Percentiles rank a stretch among this genome's conserved stretches.
Evolutionary conservation across 805 yeast species (phyloP).

Genomic region (Candida tallmaniae): DNA sequence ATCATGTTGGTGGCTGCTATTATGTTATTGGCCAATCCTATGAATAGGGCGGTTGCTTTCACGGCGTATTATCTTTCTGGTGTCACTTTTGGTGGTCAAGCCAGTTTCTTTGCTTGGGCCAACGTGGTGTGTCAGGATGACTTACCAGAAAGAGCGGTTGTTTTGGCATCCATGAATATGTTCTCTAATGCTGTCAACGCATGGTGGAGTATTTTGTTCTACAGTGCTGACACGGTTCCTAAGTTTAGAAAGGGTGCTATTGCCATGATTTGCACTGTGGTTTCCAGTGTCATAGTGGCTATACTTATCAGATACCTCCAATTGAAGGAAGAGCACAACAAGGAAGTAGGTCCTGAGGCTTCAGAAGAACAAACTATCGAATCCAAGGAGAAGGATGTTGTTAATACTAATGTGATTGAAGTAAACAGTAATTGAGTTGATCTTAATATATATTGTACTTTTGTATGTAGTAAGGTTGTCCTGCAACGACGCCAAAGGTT

Average conservation of each 20-base stretch:
- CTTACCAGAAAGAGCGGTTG: constrained; percentile 59
- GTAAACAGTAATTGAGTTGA: no score
- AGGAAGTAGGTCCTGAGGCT: background rate
- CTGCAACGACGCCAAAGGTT: no score
- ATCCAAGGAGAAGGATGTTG: constrained; percentile 1
- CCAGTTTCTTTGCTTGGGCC: constrained; percentile 61
- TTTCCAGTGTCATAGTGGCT: constrained; percentile 39
- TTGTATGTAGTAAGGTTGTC: no score
- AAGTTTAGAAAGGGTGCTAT: constrained; percentile 48
- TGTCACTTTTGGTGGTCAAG: constrained; percentile 53
- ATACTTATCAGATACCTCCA: constrained; percentile 41
- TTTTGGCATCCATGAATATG: constrained; percentile 64
- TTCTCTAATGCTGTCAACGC: constrained; percentile 59
- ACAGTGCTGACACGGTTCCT: constrained; percentile 49
- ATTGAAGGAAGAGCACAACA: constrained; percentile 24
- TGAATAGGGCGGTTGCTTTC: constrained; percentile 34
- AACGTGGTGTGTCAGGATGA: constrained; percentile 56
- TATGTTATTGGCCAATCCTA: constrained; percentile 41
- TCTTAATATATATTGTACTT: no score
- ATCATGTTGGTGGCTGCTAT: constrained; percentile 44
- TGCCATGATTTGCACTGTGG: constrained; percentile 53
- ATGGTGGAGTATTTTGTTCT: constrained; percentile 59
- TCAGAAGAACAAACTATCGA: constrained; percentile 5
- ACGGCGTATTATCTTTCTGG: constrained; percentile 56
- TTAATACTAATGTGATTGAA: constrained; percentile 1